Conservation (phyloP, 1,284 basidiomycete genomes). For the Salmacisia buchloeana region DNA sequence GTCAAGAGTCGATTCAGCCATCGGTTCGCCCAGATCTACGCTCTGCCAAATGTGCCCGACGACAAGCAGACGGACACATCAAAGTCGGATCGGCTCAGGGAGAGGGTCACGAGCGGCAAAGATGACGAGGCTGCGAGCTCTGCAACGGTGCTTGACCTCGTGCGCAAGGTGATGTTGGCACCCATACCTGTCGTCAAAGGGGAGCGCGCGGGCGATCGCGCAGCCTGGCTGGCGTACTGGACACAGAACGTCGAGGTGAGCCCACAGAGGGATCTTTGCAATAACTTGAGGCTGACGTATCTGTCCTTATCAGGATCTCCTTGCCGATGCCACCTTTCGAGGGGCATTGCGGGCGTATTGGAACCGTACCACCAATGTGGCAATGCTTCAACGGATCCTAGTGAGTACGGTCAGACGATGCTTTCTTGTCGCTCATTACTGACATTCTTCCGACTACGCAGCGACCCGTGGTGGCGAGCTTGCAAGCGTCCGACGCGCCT, state of each 20-base stretch:
- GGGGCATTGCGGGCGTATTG: conserved; percentile 23
- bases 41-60: conserved; percentile 15
- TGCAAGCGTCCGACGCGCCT: not conserved
- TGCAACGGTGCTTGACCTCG: too few relatives aligned
- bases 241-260: too few relatives aligned
- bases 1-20: conserved; percentile 48
- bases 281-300: too few relatives aligned
- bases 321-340: conserved; percentile 17
- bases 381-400: conserved; percentile 12
- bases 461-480: not conserved
- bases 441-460: not conserved
- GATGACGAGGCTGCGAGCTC: too few relatives aligned
- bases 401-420: conserved; percentile 1
- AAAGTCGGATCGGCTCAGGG: too few relatives aligned
- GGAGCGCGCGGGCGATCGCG: too few relatives aligned
- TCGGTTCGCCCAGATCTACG: conserved; percentile 37
- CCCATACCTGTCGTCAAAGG: too few relatives aligned
- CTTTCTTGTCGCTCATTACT: not conserved
- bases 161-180: too few relatives aligned
- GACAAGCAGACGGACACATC: too few relatives aligned
- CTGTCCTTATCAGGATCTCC: conserved; percentile 7
- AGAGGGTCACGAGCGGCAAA: too few relatives aligned
- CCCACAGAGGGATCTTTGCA: too few relatives aligned
- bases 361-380: conserved; percentile 31
- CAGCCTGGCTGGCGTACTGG: too few relatives aligned